Base-by-base conservation (phyloP, 2,329 filamentous ascomycete species). In the Zymoseptoria pseudotritici region DNA sequence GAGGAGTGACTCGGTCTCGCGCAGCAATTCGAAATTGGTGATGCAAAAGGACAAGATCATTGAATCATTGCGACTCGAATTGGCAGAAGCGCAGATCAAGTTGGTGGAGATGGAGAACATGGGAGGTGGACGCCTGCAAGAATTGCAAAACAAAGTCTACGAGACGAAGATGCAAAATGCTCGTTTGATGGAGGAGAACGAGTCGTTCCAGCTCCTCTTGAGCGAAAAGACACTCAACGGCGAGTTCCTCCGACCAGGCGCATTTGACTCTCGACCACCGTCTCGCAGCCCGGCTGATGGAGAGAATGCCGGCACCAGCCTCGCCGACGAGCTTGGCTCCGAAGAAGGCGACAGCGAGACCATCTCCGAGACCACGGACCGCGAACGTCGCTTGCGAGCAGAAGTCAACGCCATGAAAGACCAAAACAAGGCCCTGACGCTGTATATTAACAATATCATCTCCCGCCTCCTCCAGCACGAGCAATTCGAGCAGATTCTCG, bases 371-470 rank as follows among this genome's bases (percentile, higher is more conserved):
- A 52, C 50, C 13, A 46, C 36, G 17, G 17, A n/a, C 17, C 36
- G 36, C 36, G 52, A 53, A 26, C 65, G 83, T 86, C 58, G 77
- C 77, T 80, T 94, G 11, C 92, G 97, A 72, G 76, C 81, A 10
- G 93, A 97, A 69, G 76, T 94, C 66, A 91, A 89, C 75, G 82
- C 84, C 8, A 79, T 90, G 68, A 93, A 90, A 77, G 93, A 96
- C 73, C 88, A 96, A 79, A 97, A 99, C 80, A 97, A 97, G 79
- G 94, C 94, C 29, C 81, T 99, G 68, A 96, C 91, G 22, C 81
- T 97, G 65, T 99, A 99, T 79, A 97, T 99, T 80, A 96, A 97
- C 83, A 96, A 94, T 78, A 97, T 99, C 74, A 96, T 99, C 73
- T 94, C 94, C 74, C 89, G 94, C 59, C 84, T 99, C 52, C 83